Evolutionary conservation across 805 yeast genomes (phyloP), one percentile per base, ranked within the genome.

Genomic region (Hanseniaspora lindneri): DNA sequence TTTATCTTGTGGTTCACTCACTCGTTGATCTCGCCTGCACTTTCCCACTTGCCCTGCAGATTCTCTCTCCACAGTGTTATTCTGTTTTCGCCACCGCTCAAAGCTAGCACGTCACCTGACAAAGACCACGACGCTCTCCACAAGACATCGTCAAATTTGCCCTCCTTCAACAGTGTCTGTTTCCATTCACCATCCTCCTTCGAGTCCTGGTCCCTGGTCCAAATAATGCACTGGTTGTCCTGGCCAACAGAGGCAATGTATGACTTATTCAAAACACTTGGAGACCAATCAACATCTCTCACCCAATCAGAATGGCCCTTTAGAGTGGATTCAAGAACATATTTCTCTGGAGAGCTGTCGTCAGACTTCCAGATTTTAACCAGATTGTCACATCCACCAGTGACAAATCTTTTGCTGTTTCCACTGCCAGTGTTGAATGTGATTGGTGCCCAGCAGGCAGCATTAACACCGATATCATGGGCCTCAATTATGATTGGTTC

Each of bases 71-170:
- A 92, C 63, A 92, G 74, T 28, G 95, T 86, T 39, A 92, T 89
- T 67, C 83, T 86, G 65, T 88, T 88, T 64, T 92, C 97, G 49
- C 97, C 97, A 41, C 96, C 95, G 42, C 92, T 79, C 37, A 92
- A 83, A 4, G 99, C 99, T 57, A 92, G 74, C 27, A 92, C 80
- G 63, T 92, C 92, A 47, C 99, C 99, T 41, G 94, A 82, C 56
- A 88, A 72, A 11, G 96, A 86, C 98, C 98, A 92, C 56, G 94
- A 80, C 42, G 94, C 95, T 64, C 96, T 80, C 98, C 98, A 92
- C 57, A 94, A 84, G 24, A 88, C 96, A 63, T 92, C 98, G 14
- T 96, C 92, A 74, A 92, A 92, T 62, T 78, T 80, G 34, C 85
- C 94, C 17, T 74, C 72, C 43, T 79, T 77, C 60, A 92, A 72